phyloP scores from a whole-genome alignment of 495 filamentous ascomycete genomes.

The Glonium stellatum region DNA sequence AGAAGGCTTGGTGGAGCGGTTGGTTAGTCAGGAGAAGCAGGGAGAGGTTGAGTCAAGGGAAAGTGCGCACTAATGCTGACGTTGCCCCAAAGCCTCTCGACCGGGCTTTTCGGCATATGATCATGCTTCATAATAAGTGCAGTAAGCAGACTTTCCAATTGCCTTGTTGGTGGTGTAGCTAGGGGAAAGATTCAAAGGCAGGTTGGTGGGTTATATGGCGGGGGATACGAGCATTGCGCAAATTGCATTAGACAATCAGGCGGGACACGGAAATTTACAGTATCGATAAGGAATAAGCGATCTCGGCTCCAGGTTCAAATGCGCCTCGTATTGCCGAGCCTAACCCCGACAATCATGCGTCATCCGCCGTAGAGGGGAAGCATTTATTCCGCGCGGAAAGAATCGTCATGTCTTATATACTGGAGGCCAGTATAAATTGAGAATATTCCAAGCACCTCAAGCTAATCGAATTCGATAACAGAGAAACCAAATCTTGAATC shows the following conservation, averaged over 20 bases:
- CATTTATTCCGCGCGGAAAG: neutral
- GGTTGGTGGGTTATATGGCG: neutral
- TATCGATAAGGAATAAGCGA: neutral
- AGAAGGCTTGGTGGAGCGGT: slow-evolving; percentile 1
- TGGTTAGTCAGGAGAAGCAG: neutral
- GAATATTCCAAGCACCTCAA: too few relatives aligned
- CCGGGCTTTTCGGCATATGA: slow-evolving; percentile 22
- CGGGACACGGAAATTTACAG: neutral
- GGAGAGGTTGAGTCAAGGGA: neutral
- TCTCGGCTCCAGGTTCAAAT: neutral
- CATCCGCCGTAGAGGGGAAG: neutral
- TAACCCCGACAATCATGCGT: neutral
- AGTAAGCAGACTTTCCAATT: neutral
- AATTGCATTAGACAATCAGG: neutral
- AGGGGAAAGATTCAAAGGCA: neutral
- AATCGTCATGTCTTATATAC: too few relatives aligned
- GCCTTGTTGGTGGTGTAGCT: neutral
- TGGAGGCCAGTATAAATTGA: too few relatives aligned
- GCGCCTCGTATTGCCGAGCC: neutral
- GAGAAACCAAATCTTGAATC: neutral
- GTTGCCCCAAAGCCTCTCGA: slow-evolving; percentile 17
- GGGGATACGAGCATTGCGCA: neutral
- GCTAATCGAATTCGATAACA: neutral
- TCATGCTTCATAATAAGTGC: slow-evolving; percentile 24
- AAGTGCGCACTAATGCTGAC: slow-evolving; percentile 2